phyloP scores from a whole-genome alignment of 1,284 basidiomycete genomes.

The Tetrapyrgos nigripes region DNA sequence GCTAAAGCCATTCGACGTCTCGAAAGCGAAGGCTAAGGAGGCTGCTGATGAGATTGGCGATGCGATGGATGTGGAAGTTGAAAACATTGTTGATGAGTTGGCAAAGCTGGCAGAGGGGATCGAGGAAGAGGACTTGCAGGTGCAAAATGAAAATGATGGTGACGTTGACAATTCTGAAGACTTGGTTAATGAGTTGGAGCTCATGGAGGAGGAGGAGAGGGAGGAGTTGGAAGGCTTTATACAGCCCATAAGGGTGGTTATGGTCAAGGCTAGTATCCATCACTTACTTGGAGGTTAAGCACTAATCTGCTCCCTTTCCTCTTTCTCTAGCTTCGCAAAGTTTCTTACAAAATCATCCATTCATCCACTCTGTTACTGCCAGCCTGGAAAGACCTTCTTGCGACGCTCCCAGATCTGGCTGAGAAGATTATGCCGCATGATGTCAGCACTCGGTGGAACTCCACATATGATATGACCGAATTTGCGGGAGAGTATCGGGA shows the following conservation, averaged over 20 bases:
- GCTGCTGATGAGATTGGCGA: conserved; percentile 4
- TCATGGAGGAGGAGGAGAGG: conserved; percentile 14
- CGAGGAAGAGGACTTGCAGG: neutral
- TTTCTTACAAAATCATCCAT: conserved; percentile 34
- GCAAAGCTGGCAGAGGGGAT: neutral
- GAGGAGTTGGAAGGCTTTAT: neutral
- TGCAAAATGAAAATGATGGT: neutral
- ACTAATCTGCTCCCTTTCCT: too few relatives aligned
- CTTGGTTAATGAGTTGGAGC: conserved; percentile 20
- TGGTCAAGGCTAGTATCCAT: neutral
- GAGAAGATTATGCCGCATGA: conserved; percentile 18
- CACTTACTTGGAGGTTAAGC: too few relatives aligned
- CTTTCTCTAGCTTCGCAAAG: too few relatives aligned
- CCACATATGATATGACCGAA: conserved; percentile 18
- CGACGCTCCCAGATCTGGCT: conserved; percentile 20
- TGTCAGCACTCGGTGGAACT: conserved; percentile 28
- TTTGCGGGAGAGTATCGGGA: conserved; percentile 7
- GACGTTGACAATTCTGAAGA: conserved; percentile 14
- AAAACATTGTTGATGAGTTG: neutral
- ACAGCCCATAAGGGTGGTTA: neutral
- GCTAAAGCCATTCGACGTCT: conserved; percentile 31
- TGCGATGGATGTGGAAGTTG: neutral
- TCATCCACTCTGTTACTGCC: conserved; percentile 39
- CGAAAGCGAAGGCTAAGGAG: conserved; percentile 1
- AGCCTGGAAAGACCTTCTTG: conserved; percentile 27